Evolutionary conservation across 2,329 filamentous ascomycete genomes (phyloP).

Genomic region (Knufia fluminis): DNA sequence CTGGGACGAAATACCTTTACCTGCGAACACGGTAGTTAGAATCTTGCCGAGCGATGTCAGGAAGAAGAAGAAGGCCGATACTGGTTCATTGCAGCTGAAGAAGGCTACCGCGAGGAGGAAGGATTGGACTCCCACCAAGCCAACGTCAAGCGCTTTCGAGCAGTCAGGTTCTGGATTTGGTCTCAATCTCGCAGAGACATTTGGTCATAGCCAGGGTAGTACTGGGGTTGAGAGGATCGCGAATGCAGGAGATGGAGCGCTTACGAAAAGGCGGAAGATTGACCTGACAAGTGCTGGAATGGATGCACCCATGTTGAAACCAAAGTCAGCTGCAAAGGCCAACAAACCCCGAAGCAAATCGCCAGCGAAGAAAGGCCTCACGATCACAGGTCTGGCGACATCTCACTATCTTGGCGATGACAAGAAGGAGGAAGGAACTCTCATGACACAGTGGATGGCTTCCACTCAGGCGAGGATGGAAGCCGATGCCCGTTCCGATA

Average conservation of each 20-base stretch:
- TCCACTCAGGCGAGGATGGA: slow-evolving; percentile 19
- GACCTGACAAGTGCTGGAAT: slow-evolving; percentile 7
- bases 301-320: background rate
- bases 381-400: slow-evolving; percentile 69
- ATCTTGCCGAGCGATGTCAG: slow-evolving; percentile 6
- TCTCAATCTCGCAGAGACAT: background rate
- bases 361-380: slow-evolving; percentile 61
- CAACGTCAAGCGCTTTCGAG: background rate
- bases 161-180: background rate
- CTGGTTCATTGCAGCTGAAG: slow-evolving; percentile 27
- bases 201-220: background rate
- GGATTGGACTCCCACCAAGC: slow-evolving; percentile 60
- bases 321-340: background rate
- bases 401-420: slow-evolving; percentile 50
- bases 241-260: slow-evolving; percentile 1
- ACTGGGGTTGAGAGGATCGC: background rate
- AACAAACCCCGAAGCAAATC: slow-evolving; percentile 40
- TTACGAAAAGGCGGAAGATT: slow-evolving; percentile 20
- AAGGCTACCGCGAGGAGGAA: slow-evolving; percentile 46
- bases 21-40: slow-evolving; percentile 3
- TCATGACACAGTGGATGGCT: slow-evolving; percentile 42
- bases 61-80: slow-evolving; percentile 10
- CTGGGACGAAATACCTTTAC: slow-evolving; percentile 1
- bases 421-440: slow-evolving; percentile 26
- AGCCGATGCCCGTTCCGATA: slow-evolving; percentile 21